Evolutionary conservation across 129 eudicot genomes (phyloP).

Genomic region (Tagetes patula): DNA sequence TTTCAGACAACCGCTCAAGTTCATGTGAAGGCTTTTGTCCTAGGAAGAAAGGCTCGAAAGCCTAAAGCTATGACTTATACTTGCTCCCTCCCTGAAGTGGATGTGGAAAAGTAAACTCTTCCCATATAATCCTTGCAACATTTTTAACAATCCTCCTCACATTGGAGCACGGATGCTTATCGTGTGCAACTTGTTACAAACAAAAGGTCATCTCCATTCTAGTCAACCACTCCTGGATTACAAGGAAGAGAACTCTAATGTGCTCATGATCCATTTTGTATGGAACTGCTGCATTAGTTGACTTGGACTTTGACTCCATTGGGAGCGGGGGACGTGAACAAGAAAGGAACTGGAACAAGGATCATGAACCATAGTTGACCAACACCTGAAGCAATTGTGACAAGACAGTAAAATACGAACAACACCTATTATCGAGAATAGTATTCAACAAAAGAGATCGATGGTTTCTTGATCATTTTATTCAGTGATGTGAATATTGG

Average conservation of each 20-base stretch:
- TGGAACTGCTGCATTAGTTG: neutral
- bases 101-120: neutral
- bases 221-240: neutral
- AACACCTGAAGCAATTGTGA: neutral
- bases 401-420: neutral
- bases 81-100: no score
- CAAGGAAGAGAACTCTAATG: neutral
- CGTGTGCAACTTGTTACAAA: neutral
- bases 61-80: no score
- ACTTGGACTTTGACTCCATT: neutral
- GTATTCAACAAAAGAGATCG: neutral
- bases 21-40: no score
- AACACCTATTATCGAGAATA: neutral
- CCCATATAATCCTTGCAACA: neutral
- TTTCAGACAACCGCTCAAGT: no score
- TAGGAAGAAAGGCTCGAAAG: no score
- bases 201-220: neutral
- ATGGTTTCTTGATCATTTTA: neutral
- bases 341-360: neutral
- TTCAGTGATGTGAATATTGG: neutral
- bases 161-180: neutral
- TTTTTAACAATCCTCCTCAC: neutral
- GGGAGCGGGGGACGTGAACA: neutral
- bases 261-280: neutral
- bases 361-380: neutral